Evolutionary conservation across 139 green algal genomes (phyloP).

Genomic region (Pseudopediastrum boryanum): DNA sequence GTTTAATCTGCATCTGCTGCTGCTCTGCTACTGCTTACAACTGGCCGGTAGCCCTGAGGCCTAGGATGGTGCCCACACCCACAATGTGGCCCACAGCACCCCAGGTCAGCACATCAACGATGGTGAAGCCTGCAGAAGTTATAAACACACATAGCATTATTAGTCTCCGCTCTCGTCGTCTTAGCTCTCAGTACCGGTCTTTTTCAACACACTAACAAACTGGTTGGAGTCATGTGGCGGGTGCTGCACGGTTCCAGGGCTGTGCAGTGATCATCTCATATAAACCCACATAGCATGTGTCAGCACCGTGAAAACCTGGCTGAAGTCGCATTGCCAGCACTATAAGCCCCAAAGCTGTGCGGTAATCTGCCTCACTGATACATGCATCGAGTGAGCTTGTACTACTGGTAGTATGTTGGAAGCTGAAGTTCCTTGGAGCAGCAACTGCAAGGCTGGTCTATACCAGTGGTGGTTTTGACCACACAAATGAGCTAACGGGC

Average conservation of each 20-base stretch:
- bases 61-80: slow-evolving; percentile 84
- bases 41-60: slow-evolving; percentile 49
- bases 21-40: too few species aligned
- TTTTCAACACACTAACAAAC: background rate
- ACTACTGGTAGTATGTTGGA: too few species aligned
- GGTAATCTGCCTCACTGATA: too few species aligned
- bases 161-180: background rate
- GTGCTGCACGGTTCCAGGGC: background rate
- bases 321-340: too few species aligned
- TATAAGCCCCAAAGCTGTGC: too few species aligned
- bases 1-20: too few species aligned
- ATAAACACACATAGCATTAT: background rate
- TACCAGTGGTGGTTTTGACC: too few species aligned
- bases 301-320: background rate
- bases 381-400: too few species aligned
- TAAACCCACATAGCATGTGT: background rate
- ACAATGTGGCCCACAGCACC: slow-evolving; percentile 80
- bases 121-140: slow-evolving; percentile 85
- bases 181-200: background rate
- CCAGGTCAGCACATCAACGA: slow-evolving; percentile 83
- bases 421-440: too few species aligned
- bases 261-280: background rate
- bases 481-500: too few species aligned
- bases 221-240: background rate
- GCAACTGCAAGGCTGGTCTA: too few species aligned